Conservation (phyloP, 1,139 yeast genomes). For the Torulaspora pretoriensis region DNA sequence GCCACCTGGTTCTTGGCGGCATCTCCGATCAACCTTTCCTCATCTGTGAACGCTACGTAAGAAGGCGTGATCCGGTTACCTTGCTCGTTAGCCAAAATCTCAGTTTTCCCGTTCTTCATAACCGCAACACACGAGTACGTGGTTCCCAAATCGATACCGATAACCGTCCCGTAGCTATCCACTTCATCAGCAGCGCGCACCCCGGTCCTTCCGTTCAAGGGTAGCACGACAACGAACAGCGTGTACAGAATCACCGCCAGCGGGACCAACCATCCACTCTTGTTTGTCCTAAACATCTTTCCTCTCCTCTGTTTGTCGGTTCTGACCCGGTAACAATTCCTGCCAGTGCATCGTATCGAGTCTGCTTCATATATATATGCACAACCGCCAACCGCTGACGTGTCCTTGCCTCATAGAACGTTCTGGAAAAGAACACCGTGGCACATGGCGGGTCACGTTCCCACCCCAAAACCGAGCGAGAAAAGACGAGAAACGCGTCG, state of each 20-base stretch:
- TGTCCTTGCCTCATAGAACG: neutral
- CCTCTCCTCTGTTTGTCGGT: neutral
- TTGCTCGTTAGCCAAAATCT: slow-evolving; percentile 89
- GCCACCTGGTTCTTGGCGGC: slow-evolving; percentile 94
- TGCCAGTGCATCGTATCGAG: neutral
- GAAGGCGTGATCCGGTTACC: slow-evolving; percentile 95
- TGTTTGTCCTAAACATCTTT: slow-evolving; percentile 28
- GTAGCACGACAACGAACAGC: slow-evolving; percentile 53
- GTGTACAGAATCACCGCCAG: slow-evolving; percentile 56
- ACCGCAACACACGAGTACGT: slow-evolving; percentile 95
- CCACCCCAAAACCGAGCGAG: too few species aligned
- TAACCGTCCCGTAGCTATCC: slow-evolving; percentile 69
- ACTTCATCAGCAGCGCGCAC: slow-evolving; percentile 41
- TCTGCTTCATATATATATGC: slow-evolving; percentile 3
- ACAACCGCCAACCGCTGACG: slow-evolving; percentile 1
- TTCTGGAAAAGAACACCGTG: slow-evolving; percentile 2
- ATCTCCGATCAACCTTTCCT: slow-evolving; percentile 88
- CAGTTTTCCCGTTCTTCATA: slow-evolving; percentile 87
- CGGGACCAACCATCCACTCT: slow-evolving; percentile 45
- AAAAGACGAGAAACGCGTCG: neutral
- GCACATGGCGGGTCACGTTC: neutral
- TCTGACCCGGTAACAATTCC: neutral
- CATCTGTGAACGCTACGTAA: slow-evolving; percentile 78
- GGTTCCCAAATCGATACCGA: slow-evolving; percentile 75
- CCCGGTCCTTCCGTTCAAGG: slow-evolving; percentile 42